A percentile compares a stretch with the other conserved stretches of the same genome.
phyloP scores from a whole-genome alignment of 352 stramenopile species.

The Phytopythium mirpurense region DNA sequence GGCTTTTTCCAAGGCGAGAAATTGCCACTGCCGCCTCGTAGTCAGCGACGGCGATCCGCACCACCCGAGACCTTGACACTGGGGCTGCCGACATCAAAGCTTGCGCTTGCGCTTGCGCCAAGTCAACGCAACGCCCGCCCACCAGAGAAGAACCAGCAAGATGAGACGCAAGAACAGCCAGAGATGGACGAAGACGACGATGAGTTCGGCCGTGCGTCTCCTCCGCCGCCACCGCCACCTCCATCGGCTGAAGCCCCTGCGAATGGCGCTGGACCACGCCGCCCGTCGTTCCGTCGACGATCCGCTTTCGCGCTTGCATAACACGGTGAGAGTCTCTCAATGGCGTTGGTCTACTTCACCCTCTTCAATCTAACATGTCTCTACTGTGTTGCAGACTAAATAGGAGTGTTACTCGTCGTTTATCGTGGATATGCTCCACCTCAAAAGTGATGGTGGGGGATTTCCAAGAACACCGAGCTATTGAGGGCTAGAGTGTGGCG shows the following conservation, averaged over 20 bases:
- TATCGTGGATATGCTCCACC: neutral
- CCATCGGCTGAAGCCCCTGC: neutral
- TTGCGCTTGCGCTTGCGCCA: neutral
- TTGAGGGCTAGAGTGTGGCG: too few species aligned
- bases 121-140: neutral
- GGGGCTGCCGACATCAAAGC: slow-evolving; percentile 3
- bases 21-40: neutral
- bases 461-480: neutral
- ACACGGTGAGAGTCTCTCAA: neutral
- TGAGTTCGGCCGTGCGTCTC: neutral
- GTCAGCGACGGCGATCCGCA: slow-evolving; percentile 2
- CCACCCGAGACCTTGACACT: slow-evolving; percentile 1
- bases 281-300: slow-evolving; percentile 3
- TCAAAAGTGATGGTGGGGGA: neutral
- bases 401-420: neutral
- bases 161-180: neutral
- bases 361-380: neutral
- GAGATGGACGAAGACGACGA: neutral
- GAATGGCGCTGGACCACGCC: neutral
- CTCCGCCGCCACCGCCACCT: neutral
- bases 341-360: too few species aligned
- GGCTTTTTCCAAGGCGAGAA: neutral
- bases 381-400: neutral
- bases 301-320: slow-evolving; percentile 1
- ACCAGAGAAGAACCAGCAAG: neutral